Percentiles rank a stretch among this genome's conserved stretches.
phyloP scores from a whole-genome alignment of 345 rosid genomes.

The Populus ilicifolia region DNA sequence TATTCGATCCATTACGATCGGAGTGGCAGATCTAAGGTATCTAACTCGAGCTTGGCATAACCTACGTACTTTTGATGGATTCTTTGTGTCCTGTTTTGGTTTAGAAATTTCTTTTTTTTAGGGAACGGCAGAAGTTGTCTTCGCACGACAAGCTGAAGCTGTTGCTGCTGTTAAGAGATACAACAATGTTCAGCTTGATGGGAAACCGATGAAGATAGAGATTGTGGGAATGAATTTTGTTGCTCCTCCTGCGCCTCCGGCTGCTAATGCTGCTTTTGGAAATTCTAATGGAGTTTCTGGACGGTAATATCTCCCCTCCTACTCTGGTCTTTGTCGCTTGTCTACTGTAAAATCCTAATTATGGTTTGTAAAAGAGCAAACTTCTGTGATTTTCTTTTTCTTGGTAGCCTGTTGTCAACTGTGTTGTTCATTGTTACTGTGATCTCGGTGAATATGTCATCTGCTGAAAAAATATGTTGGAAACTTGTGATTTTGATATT shows the following conservation, averaged over 20 bases:
- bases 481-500: background rate
- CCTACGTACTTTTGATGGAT: constrained; percentile 30
- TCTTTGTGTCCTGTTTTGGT: constrained; percentile 34
- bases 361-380: background rate
- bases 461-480: background rate
- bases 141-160: constrained; percentile 68
- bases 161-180: constrained; percentile 83
- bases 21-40: constrained; percentile 98
- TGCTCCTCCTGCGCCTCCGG: constrained; percentile 43
- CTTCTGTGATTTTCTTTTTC: background rate
- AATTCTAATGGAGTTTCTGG: constrained; percentile 46
- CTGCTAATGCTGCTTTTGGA: constrained; percentile 37
- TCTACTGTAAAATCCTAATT: background rate
- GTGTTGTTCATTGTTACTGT: background rate
- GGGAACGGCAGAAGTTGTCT: constrained; percentile 97
- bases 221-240: constrained; percentile 68
- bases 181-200: constrained; percentile 91
- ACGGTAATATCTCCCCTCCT: constrained; percentile 39
- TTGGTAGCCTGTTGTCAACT: background rate
- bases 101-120: constrained; percentile 44
- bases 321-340: background rate
- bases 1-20: constrained; percentile 75
- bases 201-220: constrained; percentile 94
- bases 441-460: background rate
- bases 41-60: constrained; percentile 36